Evolutionary conservation across 148 eudicot genomes (phyloP).

Genomic region (Oxyria digyna): DNA sequence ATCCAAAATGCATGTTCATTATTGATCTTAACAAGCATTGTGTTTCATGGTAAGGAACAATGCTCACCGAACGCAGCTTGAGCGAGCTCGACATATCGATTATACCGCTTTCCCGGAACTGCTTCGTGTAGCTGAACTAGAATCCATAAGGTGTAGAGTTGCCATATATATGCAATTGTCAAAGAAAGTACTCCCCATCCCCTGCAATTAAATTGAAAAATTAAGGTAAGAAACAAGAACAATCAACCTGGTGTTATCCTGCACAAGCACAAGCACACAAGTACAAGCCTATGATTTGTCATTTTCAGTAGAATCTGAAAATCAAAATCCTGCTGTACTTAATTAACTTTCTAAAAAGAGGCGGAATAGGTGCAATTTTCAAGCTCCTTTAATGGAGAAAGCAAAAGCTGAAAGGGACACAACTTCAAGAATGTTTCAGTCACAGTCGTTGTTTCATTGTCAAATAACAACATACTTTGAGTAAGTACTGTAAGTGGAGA

Average conservation of each 20-base stretch:
- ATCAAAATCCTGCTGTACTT: neutral
- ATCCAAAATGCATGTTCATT: neutral
- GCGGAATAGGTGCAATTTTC: slow-evolving; percentile 13
- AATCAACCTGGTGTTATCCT: no score
- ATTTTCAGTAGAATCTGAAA: neutral
- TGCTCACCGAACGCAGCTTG: slow-evolving; percentile 91
- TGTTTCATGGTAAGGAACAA: neutral
- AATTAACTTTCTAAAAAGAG: neutral
- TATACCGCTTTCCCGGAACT: slow-evolving; percentile 94
- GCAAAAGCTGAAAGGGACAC: slow-evolving; percentile 18
- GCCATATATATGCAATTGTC: slow-evolving; percentile 87
- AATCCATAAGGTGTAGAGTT: slow-evolving; percentile 94
- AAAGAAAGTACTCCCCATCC: slow-evolving; percentile 93
- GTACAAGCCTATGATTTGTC: neutral
- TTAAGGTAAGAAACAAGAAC: neutral
- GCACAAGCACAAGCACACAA: no score
- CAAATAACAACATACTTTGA: neutral
- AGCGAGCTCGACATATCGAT: slow-evolving; percentile 92
- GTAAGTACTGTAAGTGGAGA: neutral
- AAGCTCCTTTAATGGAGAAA: slow-evolving; percentile 15
- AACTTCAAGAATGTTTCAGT: slow-evolving; percentile 2
- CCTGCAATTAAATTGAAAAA: slow-evolving; percentile 31
- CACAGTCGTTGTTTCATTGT: neutral
- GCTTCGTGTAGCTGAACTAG: slow-evolving; percentile 99
- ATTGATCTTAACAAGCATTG: neutral